These are phyloP conservation scores for Passiflora organensis DNA, from an alignment of 345 rosid genomes.

Conservation along the genomic window DNA sequence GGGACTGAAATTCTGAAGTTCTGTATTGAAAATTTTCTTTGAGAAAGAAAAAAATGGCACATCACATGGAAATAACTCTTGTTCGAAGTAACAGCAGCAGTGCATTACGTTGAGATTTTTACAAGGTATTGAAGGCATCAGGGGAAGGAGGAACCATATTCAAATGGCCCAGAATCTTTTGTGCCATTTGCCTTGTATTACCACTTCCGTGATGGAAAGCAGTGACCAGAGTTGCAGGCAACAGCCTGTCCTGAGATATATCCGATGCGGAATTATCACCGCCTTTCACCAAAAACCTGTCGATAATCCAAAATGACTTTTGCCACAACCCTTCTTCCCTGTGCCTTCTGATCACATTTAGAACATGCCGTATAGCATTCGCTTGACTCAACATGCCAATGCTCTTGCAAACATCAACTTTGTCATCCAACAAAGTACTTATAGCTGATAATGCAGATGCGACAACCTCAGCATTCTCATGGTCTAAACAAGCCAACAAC, in stretches of 20 bases:
- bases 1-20: no score
- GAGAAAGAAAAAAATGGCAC: no score
- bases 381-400: slow-evolving; percentile 49
- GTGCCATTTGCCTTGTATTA: slow-evolving; percentile 75
- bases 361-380: slow-evolving; percentile 46
- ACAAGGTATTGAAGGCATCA: slow-evolving; percentile 32
- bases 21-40: no score
- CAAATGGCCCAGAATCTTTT: slow-evolving; percentile 64
- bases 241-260: slow-evolving; percentile 64
- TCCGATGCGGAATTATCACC: slow-evolving; percentile 45
- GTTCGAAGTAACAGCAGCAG: no score
- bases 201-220: slow-evolving; percentile 78
- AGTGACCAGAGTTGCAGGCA: slow-evolving; percentile 59
- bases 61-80: no score
- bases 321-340: slow-evolving; percentile 59
- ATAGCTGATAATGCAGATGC: slow-evolving; percentile 80
- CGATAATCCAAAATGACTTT: slow-evolving; percentile 83
- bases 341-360: slow-evolving; percentile 66
- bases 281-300: slow-evolving; percentile 65
- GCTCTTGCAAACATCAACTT: slow-evolving; percentile 69
- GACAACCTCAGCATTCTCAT: slow-evolving; percentile 67
- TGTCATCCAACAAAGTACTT: slow-evolving; percentile 75
- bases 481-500: slow-evolving; percentile 65
- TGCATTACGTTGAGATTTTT: no score
- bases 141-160: slow-evolving; percentile 63